A percentile compares a stretch with the other conserved stretches of the same genome.
phyloP scores from a whole-genome alignment of 2,329 filamentous ascomycete genomes.

The Bimuria novae-zelandiae region DNA sequence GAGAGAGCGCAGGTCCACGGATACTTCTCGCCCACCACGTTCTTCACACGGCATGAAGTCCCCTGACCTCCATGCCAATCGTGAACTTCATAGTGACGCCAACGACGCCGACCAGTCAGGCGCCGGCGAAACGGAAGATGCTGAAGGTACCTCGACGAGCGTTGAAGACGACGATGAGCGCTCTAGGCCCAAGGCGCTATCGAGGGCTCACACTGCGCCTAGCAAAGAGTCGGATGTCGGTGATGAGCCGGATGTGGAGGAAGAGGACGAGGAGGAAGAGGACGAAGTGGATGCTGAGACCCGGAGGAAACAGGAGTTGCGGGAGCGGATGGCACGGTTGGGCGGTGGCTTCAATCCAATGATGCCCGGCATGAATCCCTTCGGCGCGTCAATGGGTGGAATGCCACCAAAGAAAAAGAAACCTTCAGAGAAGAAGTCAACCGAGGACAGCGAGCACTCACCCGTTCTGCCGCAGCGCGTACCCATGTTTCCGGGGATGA shows the following conservation, averaged over 20 bases:
- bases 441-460: slow-evolving; percentile 42
- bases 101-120: slow-evolving; percentile 70
- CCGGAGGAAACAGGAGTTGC: slow-evolving; percentile 81
- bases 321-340: slow-evolving; percentile 98
- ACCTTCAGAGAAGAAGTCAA: slow-evolving; percentile 43
- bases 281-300: slow-evolving; percentile 88
- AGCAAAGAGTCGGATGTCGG: slow-evolving; percentile 52
- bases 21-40: slow-evolving; percentile 46
- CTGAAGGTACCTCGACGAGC: slow-evolving; percentile 66
- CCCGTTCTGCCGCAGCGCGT: slow-evolving; percentile 48
- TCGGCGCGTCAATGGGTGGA: slow-evolving; percentile 67
- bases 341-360: slow-evolving; percentile 74
- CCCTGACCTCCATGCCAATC: slow-evolving; percentile 49
- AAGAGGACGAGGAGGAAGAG: slow-evolving; percentile 67
- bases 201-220: slow-evolving; percentile 46
- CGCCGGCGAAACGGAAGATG: slow-evolving; percentile 66
- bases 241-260: slow-evolving; percentile 56
- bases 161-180: slow-evolving; percentile 75
- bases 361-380: slow-evolving; percentile 90
- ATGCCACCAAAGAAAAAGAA: slow-evolving; percentile 57
- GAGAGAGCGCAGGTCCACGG: slow-evolving; percentile 45
- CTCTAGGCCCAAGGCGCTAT: slow-evolving; percentile 23
- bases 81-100: slow-evolving; percentile 63
- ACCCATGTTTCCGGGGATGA: slow-evolving; percentile 72
- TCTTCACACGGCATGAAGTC: slow-evolving; percentile 46